Base-by-base conservation (phyloP, 2,329 filamentous ascomycete species). In the Pyrenophora teres region DNA sequence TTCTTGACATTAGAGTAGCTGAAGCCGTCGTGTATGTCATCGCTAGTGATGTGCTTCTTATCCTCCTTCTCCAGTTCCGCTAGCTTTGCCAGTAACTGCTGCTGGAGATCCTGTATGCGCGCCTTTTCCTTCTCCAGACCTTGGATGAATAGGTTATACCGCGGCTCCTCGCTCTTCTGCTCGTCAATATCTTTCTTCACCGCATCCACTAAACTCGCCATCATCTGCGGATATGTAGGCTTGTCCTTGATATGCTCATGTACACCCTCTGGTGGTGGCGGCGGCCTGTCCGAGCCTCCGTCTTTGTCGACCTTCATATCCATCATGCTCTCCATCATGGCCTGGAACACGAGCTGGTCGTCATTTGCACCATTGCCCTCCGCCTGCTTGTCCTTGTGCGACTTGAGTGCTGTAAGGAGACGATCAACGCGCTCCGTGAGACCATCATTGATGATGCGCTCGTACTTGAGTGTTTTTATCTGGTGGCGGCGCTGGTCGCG, bases 141-240 rank as follows among this genome's bases (percentile, higher is more conserved):
- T 40, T 83, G 81, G 23, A 95, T 80, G 78, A 95, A 97, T 45
- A 83, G 87, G 40, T 83, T 80, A 70, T 89, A 92, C 43, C 89
- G 79, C 40, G 73, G 83, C 16, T 83, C 80, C 0, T 83, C 81
- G 55, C 87, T 85, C 74, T 88, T 88, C 16, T 73, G 69, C 69
- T 92, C 89, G 49, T 92, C 89, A 31, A 96, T 80, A 43, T 88
- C 85, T 60, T 90, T 86, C 75, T 96, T 97, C 36, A 97, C 92
- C 74, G 96, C 89, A 67, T 99, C 94, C 16, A 97, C 83, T 65
- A 99, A 76, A n/a, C 87, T 86, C n/a, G 90, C 90, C 88, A 99
- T 92, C 94, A 99, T 99, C 79, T 95, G 91, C 33, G 91, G 94
- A 71, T 96, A 99, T 12, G 87, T 88, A 0, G 90, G 90, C 64